Conservation (phyloP, 2,329 filamentous ascomycete species). For the Colletotrichum spinosum region DNA sequence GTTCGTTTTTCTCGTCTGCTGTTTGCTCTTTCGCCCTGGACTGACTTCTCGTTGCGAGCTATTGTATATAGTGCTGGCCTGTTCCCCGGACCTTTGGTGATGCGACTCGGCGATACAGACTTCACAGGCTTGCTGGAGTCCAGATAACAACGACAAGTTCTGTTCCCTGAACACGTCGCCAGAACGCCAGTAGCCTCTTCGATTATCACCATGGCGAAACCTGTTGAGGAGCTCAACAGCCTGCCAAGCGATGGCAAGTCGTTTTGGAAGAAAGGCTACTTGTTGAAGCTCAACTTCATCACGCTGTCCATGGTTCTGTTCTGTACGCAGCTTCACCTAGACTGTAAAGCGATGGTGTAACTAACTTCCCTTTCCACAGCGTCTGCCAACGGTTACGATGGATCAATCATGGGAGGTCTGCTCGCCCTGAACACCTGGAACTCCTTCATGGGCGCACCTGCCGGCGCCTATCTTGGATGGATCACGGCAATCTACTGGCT, state of each 20-base stretch:
- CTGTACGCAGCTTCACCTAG: not conserved
- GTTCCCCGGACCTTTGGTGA: not conserved
- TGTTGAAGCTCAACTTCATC: constrained; percentile 57
- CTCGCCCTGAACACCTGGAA: constrained; percentile 56
- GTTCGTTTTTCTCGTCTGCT: constrained; percentile 4
- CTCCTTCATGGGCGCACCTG: constrained; percentile 52
- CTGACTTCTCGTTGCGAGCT: not conserved
- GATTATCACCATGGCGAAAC: constrained; percentile 24
- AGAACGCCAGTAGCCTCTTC: not conserved
- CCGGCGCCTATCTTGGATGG: constrained; percentile 50
- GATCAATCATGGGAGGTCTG: constrained; percentile 58
- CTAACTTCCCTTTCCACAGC: constrained; percentile 36
- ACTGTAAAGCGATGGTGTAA: not conserved
- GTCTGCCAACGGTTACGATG: constrained; percentile 51
- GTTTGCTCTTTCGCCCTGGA: not conserved
- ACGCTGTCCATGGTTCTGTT: constrained; percentile 47
- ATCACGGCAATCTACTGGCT: constrained; percentile 53
- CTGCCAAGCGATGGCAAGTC: constrained; percentile 52
- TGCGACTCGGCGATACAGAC: constrained; percentile 1
- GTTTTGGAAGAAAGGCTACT: constrained; percentile 56
- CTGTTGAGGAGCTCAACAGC: constrained; percentile 39
- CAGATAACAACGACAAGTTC: constrained; percentile 8
- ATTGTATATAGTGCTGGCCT: constrained; percentile 19
- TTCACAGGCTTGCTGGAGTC: constrained; percentile 17
- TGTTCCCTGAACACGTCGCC: not conserved